Percentiles rank a stretch among this genome's conserved stretches.
Conservation (phyloP, 129 eudicot genomes). For the carrot (Daucus carota) region DH1_v3.0 NC_030386.2:31369501-31370000, state of each 20-base stretch:
- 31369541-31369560: too few relatives aligned
- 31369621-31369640: background rate
- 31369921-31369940: conserved; percentile 40
- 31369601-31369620: background rate
- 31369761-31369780: conserved; percentile 64
- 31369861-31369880: conserved; percentile 91
- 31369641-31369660: background rate
- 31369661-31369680: background rate
- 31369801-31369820: conserved; percentile 36
- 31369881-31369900: conserved; percentile 61
- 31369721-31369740: conserved; percentile 36
- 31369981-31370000: background rate
- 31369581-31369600: background rate
- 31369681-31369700: conserved; percentile 15
- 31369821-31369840: conserved; percentile 40
- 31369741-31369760: conserved; percentile 23
- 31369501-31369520: too few relatives aligned
- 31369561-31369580: too few relatives aligned
- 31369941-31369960: conserved; percentile 15
- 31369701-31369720: conserved; percentile 45
- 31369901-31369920: conserved; percentile 34
- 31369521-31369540: too few relatives aligned
- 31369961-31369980: background rate
- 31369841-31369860: conserved; percentile 58
- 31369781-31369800: conserved; percentile 66